These are phyloP conservation scores for Vaccinium macrocarpon DNA, from an alignment of 148 eudicot genomes.

Conservation along the genomic window DNA sequence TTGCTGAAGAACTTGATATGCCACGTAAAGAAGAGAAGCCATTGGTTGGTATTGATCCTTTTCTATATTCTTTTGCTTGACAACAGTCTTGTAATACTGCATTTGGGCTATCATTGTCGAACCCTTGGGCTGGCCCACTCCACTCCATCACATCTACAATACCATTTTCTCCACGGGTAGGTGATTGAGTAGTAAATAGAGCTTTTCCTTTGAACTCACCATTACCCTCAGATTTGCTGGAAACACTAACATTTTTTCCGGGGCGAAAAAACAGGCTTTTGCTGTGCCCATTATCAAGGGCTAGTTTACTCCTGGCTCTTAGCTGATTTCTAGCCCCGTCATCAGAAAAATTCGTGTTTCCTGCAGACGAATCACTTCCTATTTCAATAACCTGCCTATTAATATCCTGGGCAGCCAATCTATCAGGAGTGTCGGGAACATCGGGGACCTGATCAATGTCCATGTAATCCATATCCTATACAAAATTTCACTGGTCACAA, in stretches of 20 bases:
- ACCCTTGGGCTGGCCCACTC: slow-evolving; percentile 5
- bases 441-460: slow-evolving; percentile 48
- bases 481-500: background rate
- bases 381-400: slow-evolving; percentile 14
- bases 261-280: slow-evolving; percentile 22
- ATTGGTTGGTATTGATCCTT: slow-evolving; percentile 17
- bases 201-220: slow-evolving; percentile 26
- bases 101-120: slow-evolving; percentile 21
- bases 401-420: slow-evolving; percentile 24
- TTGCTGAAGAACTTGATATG: slow-evolving; percentile 19
- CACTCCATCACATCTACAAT: slow-evolving; percentile 30
- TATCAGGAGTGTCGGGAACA: slow-evolving; percentile 83
- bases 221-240: slow-evolving; percentile 18
- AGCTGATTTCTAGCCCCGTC: slow-evolving; percentile 25
- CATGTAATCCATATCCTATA: slow-evolving; percentile 46
- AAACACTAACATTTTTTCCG: slow-evolving; percentile 19
- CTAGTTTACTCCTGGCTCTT: slow-evolving; percentile 22
- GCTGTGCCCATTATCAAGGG: slow-evolving; percentile 24
- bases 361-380: slow-evolving; percentile 26
- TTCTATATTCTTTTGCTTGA: slow-evolving; percentile 23
- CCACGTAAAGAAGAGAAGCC: slow-evolving; percentile 22
- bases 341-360: slow-evolving; percentile 17
- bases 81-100: slow-evolving; percentile 13
- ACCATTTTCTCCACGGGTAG: slow-evolving; percentile 10
- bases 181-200: slow-evolving; percentile 22